Conservation (phyloP, 805 yeast genomes). For the Komagataella populi region DNA sequence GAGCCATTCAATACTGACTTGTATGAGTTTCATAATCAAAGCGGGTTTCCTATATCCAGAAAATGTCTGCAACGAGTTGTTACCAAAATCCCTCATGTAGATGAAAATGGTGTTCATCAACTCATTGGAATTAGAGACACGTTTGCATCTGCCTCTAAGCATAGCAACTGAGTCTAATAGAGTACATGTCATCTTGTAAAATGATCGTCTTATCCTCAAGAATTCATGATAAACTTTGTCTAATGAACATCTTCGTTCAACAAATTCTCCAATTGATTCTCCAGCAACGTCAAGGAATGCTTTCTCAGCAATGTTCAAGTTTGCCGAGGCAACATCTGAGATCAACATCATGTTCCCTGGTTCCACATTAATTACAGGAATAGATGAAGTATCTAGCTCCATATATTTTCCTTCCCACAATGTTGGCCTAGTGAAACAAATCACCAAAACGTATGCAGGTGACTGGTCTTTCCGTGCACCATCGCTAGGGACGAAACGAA, state of each 20-base stretch:
- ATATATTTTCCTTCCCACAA: constrained; percentile 82
- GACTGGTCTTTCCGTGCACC: not conserved
- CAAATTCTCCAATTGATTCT: constrained; percentile 34
- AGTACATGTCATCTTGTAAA: constrained; percentile 52
- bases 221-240: constrained; percentile 64
- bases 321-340: constrained; percentile 47
- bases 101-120: constrained; percentile 60
- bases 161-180: constrained; percentile 48
- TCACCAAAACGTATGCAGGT: constrained; percentile 50
- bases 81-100: constrained; percentile 73
- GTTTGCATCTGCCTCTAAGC: constrained; percentile 38
- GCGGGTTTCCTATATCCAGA: constrained; percentile 55
- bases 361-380: constrained; percentile 42
- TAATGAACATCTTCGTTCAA: constrained; percentile 58
- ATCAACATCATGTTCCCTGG: constrained; percentile 58
- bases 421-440: constrained; percentile 74
- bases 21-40: constrained; percentile 58
- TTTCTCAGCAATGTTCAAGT: constrained; percentile 39
- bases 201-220: constrained; percentile 46
- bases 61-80: constrained; percentile 49
- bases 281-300: constrained; percentile 44
- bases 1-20: constrained; percentile 80
- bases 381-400: constrained; percentile 31
- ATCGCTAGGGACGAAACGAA: not conserved
- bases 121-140: constrained; percentile 57